Evolutionary conservation across 108 stramenopile species (phyloP).

Genomic region (Conticribra weissflogii): DNA sequence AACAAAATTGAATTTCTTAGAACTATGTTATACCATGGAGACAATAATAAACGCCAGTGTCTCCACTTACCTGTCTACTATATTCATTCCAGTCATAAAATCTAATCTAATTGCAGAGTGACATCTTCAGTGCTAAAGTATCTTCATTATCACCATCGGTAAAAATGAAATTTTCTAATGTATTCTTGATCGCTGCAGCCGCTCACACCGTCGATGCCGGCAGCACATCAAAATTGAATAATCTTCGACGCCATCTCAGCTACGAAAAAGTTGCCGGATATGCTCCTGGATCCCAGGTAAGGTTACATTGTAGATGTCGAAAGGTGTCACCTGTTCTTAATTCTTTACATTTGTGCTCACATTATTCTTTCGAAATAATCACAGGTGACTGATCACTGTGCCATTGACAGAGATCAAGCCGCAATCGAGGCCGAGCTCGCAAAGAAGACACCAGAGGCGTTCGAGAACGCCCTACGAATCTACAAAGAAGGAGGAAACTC

Average conservation of each 20-base stretch:
- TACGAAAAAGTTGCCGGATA: slow-evolving; percentile 68
- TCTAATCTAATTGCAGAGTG: background rate
- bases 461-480: slow-evolving; percentile 47
- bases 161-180: slow-evolving; percentile 10
- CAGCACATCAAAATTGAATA: slow-evolving; percentile 13
- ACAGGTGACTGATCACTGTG: slow-evolving; percentile 54
- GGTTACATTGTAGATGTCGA: background rate
- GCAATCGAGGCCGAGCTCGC: slow-evolving; percentile 60
- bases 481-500: slow-evolving; percentile 72
- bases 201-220: slow-evolving; percentile 3
- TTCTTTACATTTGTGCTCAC: slow-evolving; percentile 5
- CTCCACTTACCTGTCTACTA: background rate
- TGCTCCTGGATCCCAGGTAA: slow-evolving; percentile 62
- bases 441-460: slow-evolving; percentile 28
- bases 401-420: slow-evolving; percentile 77
- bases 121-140: no score
- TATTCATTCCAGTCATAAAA: background rate
- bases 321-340: slow-evolving; percentile 52
- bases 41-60: background rate
- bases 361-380: background rate
- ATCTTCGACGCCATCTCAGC: slow-evolving; percentile 28
- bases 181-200: background rate
- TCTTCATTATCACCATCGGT: background rate
- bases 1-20: background rate
- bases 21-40: background rate